Conservation (phyloP, 2,329 filamentous ascomycete genomes). For the Aspergillus pseudoglaucus region DNA sequence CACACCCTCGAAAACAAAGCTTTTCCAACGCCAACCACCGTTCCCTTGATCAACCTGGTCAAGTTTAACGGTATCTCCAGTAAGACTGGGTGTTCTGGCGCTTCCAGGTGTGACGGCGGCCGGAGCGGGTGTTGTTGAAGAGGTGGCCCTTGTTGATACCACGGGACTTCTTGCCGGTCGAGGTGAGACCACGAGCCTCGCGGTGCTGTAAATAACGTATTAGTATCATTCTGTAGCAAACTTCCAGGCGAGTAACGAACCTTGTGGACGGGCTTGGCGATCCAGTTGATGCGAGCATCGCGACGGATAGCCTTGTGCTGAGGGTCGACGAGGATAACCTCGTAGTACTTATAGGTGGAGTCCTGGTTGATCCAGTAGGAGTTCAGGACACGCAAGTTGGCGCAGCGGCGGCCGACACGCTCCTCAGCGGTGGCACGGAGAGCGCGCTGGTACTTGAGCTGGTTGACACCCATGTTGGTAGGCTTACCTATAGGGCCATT, state of each 20-base stretch:
- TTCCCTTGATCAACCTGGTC: conserved; percentile 18
- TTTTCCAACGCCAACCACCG: conserved; percentile 24
- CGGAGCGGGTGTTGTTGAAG: conserved; percentile 97
- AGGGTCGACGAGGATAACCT: conserved; percentile 99
- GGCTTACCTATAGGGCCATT: conserved; percentile 73
- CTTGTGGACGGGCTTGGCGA: conserved; percentile 99
- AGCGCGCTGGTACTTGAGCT: conserved; percentile 99
- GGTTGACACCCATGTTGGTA: conserved; percentile 99
- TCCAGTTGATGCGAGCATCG: conserved; percentile 99
- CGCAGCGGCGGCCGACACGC: conserved; percentile 98
- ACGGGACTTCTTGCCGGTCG: conserved; percentile 98
- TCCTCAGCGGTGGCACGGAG: conserved; percentile 97
- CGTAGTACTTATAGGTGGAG: conserved; percentile 99
- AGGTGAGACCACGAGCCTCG: conserved; percentile 92
- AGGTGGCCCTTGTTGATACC: conserved; percentile 98
- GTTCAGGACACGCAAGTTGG: conserved; percentile 99
- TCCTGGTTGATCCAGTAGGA: conserved; percentile 99
- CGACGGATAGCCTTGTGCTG: conserved; percentile 99
- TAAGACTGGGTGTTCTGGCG: conserved; percentile 98
- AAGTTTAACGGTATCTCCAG: conserved; percentile 82
- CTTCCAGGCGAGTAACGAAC: conserved; percentile 24
- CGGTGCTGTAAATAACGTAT: conserved; percentile 60
- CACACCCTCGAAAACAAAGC: conserved; percentile 26
- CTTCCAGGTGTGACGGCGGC: conserved; percentile 99
- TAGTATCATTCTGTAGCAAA: conserved; percentile 8